Evolutionary conservation across 75 land plant genomes (phyloP).

Genomic region (Pinus albicaulis): DNA sequence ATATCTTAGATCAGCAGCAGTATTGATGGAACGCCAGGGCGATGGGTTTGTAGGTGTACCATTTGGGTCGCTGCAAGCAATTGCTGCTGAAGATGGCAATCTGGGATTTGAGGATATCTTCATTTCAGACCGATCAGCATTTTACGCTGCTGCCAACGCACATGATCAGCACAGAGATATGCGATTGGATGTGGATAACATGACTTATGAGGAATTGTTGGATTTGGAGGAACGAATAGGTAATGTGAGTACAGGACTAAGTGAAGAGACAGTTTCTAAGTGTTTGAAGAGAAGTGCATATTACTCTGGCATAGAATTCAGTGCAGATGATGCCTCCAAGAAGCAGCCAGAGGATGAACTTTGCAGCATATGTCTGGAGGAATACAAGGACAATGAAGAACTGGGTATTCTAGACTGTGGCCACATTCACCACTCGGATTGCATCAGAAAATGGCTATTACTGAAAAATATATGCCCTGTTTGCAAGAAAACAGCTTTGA

Average conservation of each 20-base stretch:
- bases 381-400: slow-evolving; percentile 58
- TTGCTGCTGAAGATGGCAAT: neutral
- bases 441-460: slow-evolving; percentile 73
- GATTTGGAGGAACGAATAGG: slow-evolving; percentile 33
- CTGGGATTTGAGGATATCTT: too few species aligned
- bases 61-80: slow-evolving; percentile 3
- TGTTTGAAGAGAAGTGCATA: slow-evolving; percentile 19
- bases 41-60: slow-evolving; percentile 1
- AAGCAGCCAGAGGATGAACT: slow-evolving; percentile 24
- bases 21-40: neutral
- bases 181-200: slow-evolving; percentile 47
- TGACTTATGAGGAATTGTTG: slow-evolving; percentile 42
- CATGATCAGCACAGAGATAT: slow-evolving; percentile 21
- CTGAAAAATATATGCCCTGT: slow-evolving; percentile 77
- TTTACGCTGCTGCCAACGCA: too few species aligned
- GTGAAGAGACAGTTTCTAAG: slow-evolving; percentile 23
- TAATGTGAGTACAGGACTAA: slow-evolving; percentile 35
- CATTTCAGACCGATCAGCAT: too few species aligned
- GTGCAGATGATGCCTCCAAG: neutral
- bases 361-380: slow-evolving; percentile 71
- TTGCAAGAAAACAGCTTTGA: slow-evolving; percentile 22
- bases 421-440: slow-evolving; percentile 59
- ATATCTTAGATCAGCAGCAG: neutral
- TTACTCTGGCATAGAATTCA: neutral
- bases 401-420: slow-evolving; percentile 60